Evolutionary conservation across 192 early-diverging fungal species (phyloP), one percentile per base, ranked within the genome.

Genomic region (Coemansia sp.): DNA sequence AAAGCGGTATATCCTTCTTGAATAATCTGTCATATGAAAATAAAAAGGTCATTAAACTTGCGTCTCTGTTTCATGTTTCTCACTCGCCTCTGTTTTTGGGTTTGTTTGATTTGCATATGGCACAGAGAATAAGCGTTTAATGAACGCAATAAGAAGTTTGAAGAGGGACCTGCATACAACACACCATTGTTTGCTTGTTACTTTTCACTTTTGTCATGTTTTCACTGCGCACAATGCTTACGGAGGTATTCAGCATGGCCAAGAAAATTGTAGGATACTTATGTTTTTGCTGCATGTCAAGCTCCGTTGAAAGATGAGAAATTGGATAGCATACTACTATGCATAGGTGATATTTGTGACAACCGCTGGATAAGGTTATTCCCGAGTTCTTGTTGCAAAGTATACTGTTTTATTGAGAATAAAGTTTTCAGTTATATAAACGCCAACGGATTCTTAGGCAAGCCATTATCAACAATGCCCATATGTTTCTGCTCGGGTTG

Each of bases 21-120:
- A 9, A 44, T 16, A 44, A 44, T 10, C 9, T 16, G 12, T 44
- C 38, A 44, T 44, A 44, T 44, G 38, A 44, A 16, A 44, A 44
- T n/a, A 34, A 9, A 57, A 41, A 34, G 34, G 25, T 38, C 56
- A 58, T 44, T 41, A 41, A 34, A 58, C 34, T 38, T 19, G 10
- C 26, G 5, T 24, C 23, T 12, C 23, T 58, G 34, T 19, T 56
- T 56, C 55, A 28, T 31, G 55, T 31, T 56, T 56, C 55, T 56
- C 55, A 56, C 55, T 56, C 4, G 18, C 26, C 19, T 44, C 38
- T 44, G 38, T 44, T 16, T 44, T 44, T 16, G 3, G 14, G 38
- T 44, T 44, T 16, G 16, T 44, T 44, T 44, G 38, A 9, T 16
- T 44, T 44, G 38, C 5, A 44, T 44, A 44, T 16, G 14, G 14